phyloP scores from a whole-genome alignment of 2,329 filamentous ascomycete genomes.

The Fusarium acutatum region DNA sequence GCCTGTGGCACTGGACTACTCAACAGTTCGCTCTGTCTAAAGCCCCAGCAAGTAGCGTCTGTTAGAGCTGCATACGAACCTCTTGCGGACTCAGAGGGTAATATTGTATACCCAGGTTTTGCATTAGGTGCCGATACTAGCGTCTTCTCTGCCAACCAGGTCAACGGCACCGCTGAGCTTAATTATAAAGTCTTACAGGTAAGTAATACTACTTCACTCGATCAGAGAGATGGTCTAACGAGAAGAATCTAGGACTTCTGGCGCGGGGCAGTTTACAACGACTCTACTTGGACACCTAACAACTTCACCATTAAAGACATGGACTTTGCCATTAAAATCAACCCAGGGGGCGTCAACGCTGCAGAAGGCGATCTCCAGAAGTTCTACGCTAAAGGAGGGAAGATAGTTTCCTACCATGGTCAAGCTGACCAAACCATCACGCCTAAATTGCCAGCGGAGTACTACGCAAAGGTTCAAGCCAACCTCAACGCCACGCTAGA shows the following conservation, averaged over 20 bases:
- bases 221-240: too few species aligned
- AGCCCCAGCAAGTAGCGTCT: neutral
- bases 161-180: neutral
- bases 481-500: neutral
- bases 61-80: conserved; percentile 6
- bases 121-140: neutral
- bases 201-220: too few species aligned
- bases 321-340: neutral
- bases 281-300: neutral
- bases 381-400: conserved; percentile 3
- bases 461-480: neutral
- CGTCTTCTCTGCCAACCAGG: conserved; percentile 2
- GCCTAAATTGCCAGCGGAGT: neutral
- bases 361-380: neutral
- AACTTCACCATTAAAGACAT: conserved; percentile 2
- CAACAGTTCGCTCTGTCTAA: neutral
- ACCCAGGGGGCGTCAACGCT: conserved; percentile 2
- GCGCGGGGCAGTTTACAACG: conserved; percentile 5
- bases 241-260: conserved; percentile 24
- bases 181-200: conserved; percentile 1
- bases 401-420: conserved; percentile 1
- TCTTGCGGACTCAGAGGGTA: neutral
- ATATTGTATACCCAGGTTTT: neutral
- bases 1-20: neutral
- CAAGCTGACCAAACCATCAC: conserved; percentile 10